Conservation (phyloP, 495 filamentous ascomycete species). For the Penicillium arizonense region DNA sequence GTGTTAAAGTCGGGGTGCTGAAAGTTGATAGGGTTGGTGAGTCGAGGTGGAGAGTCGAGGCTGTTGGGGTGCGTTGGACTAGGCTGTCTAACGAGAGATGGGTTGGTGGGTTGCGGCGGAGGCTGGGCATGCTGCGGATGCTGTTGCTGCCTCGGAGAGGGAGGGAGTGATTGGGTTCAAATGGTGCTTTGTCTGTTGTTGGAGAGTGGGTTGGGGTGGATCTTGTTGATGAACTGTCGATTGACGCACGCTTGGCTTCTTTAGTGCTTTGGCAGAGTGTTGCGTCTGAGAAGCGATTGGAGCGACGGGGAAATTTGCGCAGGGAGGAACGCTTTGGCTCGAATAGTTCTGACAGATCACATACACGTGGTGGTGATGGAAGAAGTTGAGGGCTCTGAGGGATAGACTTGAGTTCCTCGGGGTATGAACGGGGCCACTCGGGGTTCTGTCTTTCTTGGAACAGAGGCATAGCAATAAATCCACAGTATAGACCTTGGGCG, state of each 20-base stretch:
- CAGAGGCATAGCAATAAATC: constrained; percentile 25
- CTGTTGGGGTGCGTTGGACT: constrained; percentile 19
- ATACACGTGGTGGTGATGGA: constrained; percentile 6
- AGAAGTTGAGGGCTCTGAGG: constrained; percentile 13
- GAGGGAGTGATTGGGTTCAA: constrained; percentile 7
- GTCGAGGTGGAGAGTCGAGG: constrained; percentile 20
- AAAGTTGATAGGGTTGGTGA: constrained; percentile 9
- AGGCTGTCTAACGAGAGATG: constrained; percentile 30
- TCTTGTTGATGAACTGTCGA: constrained; percentile 23
- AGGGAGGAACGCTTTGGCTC: constrained; percentile 22
- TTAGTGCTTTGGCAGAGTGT: constrained; percentile 30
- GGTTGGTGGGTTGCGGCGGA: constrained; percentile 15
- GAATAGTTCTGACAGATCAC: constrained; percentile 15
- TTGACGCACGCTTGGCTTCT: constrained; percentile 21
- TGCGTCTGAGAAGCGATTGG: constrained; percentile 35
- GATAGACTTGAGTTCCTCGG: constrained; percentile 30
- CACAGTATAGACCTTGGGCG: constrained; percentile 32
- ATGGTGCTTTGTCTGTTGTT: constrained; percentile 2
- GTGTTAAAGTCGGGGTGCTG: constrained; percentile 2
- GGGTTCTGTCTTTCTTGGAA: constrained; percentile 7
- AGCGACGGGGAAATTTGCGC: constrained; percentile 29
- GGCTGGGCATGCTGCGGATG: constrained; percentile 25
- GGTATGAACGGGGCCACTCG: constrained; percentile 27
- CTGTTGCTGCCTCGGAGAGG: constrained; percentile 13
- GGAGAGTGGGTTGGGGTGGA: constrained; percentile 14